Base-by-base conservation (phyloP, 768 basidiomycete genomes). In the Leccinellum luteum region DNA sequence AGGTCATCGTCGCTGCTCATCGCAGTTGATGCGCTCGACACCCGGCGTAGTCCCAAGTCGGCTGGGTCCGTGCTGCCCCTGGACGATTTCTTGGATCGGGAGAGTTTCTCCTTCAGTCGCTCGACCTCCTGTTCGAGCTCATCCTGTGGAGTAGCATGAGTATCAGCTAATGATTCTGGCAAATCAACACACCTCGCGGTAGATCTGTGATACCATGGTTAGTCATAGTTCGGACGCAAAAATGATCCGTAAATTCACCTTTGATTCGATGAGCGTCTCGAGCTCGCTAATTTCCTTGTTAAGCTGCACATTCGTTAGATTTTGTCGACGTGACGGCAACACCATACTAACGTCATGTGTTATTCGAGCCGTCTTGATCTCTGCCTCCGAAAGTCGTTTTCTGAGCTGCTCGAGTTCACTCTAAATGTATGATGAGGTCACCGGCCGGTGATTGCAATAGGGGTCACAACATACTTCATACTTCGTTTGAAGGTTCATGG, bases 201-300 rank as follows among this genome's bases (percentile, higher is more conserved):
- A 93, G 61, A 94, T 94, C 90, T 92, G 59, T 13, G 19, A 31
- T 7, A 52, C 34, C 19, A 6, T 50, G 27, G 48, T 71, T 17
- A 61, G 57, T 52, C 38, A 27, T 30, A n/a, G 10, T 14, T 25
- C 23, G 17, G 35, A 12, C 31, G 21, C 31, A 31, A 21, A 28
- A 4, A 3, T 51, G 31, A 12, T 2, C 31, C 27, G 25, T 45
- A 14, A 15, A 55, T 73, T 55, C 59, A 92, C 92, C 84, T 97
- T 98, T 54, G 91, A 83, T 70, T 99, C 96, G n/a, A 98, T 86
- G 43, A 99, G 78, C 38, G 87, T 82, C 72, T 98, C 96, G 19
- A 98, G 80, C 69, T 98, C 94, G 54, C 87, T 85, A 51, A 98
- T 89, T 75, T 98, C 94, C 66, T 93, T 90, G 73, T 92, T 89